A percentile compares a stretch with the other conserved stretches of the same genome.
Evolutionary conservation across 2,329 filamentous ascomycete species (phyloP).

Genomic region (Lasiodiplodia theobromae): DNA sequence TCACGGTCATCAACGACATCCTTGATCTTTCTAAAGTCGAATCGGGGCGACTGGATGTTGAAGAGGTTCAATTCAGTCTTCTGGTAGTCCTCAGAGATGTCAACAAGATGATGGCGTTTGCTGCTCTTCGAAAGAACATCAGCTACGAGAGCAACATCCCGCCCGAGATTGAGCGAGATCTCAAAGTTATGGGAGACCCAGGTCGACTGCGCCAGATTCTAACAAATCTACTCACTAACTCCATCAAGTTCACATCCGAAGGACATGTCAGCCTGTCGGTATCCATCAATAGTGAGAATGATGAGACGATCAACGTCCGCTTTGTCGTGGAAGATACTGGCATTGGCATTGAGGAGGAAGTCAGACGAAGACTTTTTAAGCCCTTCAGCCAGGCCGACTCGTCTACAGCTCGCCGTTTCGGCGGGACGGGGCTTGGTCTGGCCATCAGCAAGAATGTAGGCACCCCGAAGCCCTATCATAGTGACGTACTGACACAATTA

Average conservation of each 20-base stretch:
- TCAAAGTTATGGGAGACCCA: conserved; percentile 86
- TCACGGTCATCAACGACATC: conserved; percentile 92
- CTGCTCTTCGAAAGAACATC: conserved; percentile 79
- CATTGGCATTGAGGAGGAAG: conserved; percentile 81
- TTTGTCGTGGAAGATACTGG: conserved; percentile 80
- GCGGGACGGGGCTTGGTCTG: conserved; percentile 78
- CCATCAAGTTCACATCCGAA: conserved; percentile 50
- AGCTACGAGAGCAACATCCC: conserved; percentile 72
- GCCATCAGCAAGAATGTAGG: conserved; percentile 78
- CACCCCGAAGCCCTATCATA: background rate
- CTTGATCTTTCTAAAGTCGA: conserved; percentile 89
- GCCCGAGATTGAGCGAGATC: conserved; percentile 67
- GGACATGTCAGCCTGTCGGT: conserved; percentile 65
- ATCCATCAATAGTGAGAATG: conserved; percentile 67
- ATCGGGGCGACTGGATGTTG: conserved; percentile 77
- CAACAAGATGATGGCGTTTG: conserved; percentile 86
- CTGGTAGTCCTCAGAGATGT: conserved; percentile 79
- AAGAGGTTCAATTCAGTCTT: conserved; percentile 80
- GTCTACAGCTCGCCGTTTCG: conserved; percentile 79
- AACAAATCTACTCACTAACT: conserved; percentile 73
- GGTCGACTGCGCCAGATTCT: conserved; percentile 84
- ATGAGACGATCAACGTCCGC: conserved; percentile 70
- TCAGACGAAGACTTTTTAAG: conserved; percentile 75
- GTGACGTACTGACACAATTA: conserved; percentile 31
- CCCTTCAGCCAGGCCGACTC: conserved; percentile 85